Evolutionary conservation across 176 grass and related monocot species (phyloP).

Genomic region (Dendrocalamus sinicus): DNA sequence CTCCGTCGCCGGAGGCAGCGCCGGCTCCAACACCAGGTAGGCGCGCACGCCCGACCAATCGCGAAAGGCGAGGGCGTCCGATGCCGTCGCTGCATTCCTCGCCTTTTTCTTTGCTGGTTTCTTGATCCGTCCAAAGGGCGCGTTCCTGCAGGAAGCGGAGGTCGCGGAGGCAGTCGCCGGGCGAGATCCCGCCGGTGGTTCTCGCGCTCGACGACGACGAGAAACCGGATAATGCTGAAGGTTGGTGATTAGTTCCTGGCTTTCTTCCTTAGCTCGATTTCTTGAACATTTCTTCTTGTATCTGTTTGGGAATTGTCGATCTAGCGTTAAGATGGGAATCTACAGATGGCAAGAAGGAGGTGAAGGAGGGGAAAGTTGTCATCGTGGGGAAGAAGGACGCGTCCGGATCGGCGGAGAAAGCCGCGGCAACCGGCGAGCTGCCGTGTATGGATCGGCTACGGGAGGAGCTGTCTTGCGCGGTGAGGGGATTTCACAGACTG

Average conservation of each 20-base stretch:
- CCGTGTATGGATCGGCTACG: constrained; percentile 81
- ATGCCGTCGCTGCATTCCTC: not conserved
- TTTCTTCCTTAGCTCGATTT: not conserved
- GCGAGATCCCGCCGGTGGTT: constrained; percentile 53
- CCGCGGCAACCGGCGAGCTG: constrained; percentile 21
- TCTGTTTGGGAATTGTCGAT: not conserved
- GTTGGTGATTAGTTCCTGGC: constrained; percentile 20
- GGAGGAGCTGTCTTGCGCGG: constrained; percentile 93
- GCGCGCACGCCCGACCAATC: not conserved
- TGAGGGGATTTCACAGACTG: constrained; percentile 36
- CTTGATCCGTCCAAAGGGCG: not conserved
- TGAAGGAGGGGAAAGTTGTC: not conserved
- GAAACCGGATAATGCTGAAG: not conserved
- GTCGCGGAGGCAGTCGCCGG: constrained; percentile 46
- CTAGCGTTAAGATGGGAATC: constrained; percentile 7
- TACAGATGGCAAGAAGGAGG: constrained; percentile 27
- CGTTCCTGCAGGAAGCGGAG: constrained; percentile 67
- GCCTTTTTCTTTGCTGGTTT: not conserved
- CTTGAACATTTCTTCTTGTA: not conserved
- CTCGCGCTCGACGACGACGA: constrained; percentile 78
- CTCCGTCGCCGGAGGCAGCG: constrained; percentile 40
- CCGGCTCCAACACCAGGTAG: constrained; percentile 67
- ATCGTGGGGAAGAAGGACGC: constrained; percentile 39
- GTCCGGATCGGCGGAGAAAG: constrained; percentile 30
- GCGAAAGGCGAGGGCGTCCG: not conserved